Conservation (phyloP, 1,284 basidiomycete genomes). For the Apiotrichum gamsii region DNA sequence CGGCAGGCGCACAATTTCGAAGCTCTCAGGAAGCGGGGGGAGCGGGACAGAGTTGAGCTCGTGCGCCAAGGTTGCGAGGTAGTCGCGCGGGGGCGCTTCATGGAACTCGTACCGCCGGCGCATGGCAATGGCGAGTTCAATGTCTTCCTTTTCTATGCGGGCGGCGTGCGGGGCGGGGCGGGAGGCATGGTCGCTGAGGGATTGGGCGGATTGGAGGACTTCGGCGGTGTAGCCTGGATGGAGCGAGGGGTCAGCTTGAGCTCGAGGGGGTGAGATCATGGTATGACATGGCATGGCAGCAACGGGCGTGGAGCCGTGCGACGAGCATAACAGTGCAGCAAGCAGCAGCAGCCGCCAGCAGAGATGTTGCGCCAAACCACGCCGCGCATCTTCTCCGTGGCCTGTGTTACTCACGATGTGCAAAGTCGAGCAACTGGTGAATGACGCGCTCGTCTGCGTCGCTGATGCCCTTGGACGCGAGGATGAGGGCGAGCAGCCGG, state of each 20-base stretch:
- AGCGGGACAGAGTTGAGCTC: constrained; percentile 85
- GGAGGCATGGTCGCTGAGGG: constrained; percentile 90
- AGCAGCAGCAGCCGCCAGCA: no score
- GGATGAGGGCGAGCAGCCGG: constrained; percentile 81
- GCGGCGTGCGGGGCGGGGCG: constrained; percentile 51
- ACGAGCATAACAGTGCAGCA: no score
- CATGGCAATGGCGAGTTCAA: constrained; percentile 83
- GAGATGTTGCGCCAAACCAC: no score
- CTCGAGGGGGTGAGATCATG: not conserved
- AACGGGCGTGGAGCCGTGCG: not conserved
- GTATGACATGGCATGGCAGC: not conserved
- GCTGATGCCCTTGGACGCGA: constrained; percentile 89
- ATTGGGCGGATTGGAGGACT: constrained; percentile 79
- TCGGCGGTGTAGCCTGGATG: constrained; percentile 70
- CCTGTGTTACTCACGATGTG: constrained; percentile 57
- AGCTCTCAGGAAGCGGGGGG: constrained; percentile 88
- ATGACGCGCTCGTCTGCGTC: constrained; percentile 91
- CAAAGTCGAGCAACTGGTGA: constrained; percentile 91
- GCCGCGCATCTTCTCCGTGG: not conserved
- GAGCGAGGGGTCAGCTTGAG: not conserved
- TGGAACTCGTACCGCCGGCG: constrained; percentile 92
- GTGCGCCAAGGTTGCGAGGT: constrained; percentile 78
- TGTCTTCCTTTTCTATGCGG: constrained; percentile 83
- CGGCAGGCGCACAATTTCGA: constrained; percentile 76
- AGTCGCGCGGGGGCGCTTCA: constrained; percentile 91